Base-by-base conservation (phyloP, 176 grass and related monocot genomes). In the Triticum urartu region DNA sequence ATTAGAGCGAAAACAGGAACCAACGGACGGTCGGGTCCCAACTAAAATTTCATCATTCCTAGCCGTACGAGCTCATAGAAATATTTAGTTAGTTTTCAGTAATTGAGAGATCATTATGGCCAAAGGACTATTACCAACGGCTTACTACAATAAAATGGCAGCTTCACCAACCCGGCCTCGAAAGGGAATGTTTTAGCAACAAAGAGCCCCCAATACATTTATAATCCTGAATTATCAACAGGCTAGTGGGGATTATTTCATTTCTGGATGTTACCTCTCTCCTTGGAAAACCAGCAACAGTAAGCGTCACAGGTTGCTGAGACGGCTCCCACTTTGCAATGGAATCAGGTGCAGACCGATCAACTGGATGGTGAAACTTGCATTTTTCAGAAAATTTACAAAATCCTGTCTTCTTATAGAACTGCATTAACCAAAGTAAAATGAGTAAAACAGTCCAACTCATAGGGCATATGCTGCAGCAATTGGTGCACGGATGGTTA, bases 341-440 rank as follows among this genome's bases (percentile, higher is more conserved):
- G 40, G 75, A 15, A 35, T 61, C 79, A 62, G 86, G 80, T 59
- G 63, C 85, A 40, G 87, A 83, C 11, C 89, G 80, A 83, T 96
- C 85, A 42, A 94, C 74, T 35, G 97, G 97, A 67, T 99, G 94
- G 81, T 99, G 97, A 94, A 97, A 99, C 89, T 85, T 99, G 84
- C 97, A 99, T 85, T 82, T 94, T 25, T 94, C 90, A 7, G 61
- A 45, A 86, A 86, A 99, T 35, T 94, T 99, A 75, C 97, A 99
- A 28, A 32, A 78, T 69, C 97, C 94, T 45, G 89, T 99, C 89
- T 99, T 99, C 94, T 97, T 99, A 68, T 99, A 99, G 84, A 78
- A 99, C 97, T 99, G 92, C 70, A 88, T 75, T 62, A 61, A 35
- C 52, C 25, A 77, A 77, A 56, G 74, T 47, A 77, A 77, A 56